A percentile compares a stretch with the other conserved stretches of the same genome.
These are phyloP conservation scores for Zoysia japonica DNA, from an alignment of 176 grass and related monocot genomes.

Conservation along the genomic window DNA sequence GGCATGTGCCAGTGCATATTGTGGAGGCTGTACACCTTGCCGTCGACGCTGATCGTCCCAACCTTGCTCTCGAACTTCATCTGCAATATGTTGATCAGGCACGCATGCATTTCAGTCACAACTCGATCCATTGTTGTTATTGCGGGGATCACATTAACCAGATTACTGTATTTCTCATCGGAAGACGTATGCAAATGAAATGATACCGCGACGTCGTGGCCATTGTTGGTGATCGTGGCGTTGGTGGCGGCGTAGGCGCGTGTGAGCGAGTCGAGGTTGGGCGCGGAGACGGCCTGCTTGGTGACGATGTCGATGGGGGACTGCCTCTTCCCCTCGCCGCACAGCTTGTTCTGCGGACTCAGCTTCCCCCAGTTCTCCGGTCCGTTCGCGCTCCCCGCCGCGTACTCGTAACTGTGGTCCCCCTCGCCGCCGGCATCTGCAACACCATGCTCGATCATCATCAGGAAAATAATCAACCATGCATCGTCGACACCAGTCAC, in stretches of 20 bases:
- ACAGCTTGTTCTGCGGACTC: conserved; percentile 46
- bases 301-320: conserved; percentile 78
- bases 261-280: conserved; percentile 21
- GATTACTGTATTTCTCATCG: too few species aligned
- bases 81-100: conserved; percentile 20
- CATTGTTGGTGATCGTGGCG: conserved; percentile 58
- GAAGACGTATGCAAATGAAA: too few species aligned
- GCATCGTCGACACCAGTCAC: not conserved
- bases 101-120: too few species aligned
- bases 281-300: not conserved
- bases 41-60: conserved; percentile 38
- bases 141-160: too few species aligned
- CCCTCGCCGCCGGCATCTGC: not conserved
- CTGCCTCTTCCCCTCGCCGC: conserved; percentile 52
- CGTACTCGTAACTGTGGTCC: not conserved
- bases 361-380: conserved; percentile 74
- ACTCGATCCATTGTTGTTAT: too few species aligned
- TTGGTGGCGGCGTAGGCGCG: conserved; percentile 45
- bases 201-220: conserved; percentile 47
- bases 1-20: conserved; percentile 69
- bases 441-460: not conserved
- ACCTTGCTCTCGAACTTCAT: conserved; percentile 40
- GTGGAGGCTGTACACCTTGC: conserved; percentile 49
- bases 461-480: too few species aligned
- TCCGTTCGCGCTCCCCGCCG: not conserved